Evolutionary conservation across 179 eudicot species (phyloP).

Genomic region (Dionaea muscipula): DNA sequence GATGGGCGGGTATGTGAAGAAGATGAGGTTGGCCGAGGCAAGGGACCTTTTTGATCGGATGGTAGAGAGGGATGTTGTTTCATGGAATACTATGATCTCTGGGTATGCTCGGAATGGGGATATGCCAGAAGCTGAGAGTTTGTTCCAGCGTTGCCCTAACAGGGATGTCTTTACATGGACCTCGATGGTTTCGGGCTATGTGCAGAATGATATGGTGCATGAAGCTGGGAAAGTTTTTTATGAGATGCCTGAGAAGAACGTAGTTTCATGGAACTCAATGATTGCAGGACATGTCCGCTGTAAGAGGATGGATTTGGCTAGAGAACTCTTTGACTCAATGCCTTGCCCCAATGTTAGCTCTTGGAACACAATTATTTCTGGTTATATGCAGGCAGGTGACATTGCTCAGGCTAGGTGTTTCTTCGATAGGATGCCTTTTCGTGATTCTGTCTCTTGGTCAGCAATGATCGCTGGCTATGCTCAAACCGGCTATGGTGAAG

Average conservation of each 20-base stretch:
- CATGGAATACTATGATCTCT: constrained; percentile 50
- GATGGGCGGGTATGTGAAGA: constrained; percentile 44
- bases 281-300: constrained; percentile 55
- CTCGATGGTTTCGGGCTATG: constrained; percentile 55
- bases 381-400: constrained; percentile 40
- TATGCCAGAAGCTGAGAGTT: constrained; percentile 27
- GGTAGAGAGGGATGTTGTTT: constrained; percentile 40
- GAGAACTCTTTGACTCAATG: constrained; percentile 42
- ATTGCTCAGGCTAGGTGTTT: constrained; percentile 37
- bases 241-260: constrained; percentile 52
- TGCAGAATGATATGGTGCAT: constrained; percentile 47
- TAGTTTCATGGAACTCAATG: constrained; percentile 63
- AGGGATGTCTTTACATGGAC: constrained; percentile 70
- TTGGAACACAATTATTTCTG: constrained; percentile 70
- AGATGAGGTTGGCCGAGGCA: constrained; percentile 28
- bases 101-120: constrained; percentile 33
- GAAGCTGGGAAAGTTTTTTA: constrained; percentile 54
- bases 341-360: constrained; percentile 38
- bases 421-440: constrained; percentile 43
- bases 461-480: constrained; percentile 58
- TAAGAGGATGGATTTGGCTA: constrained; percentile 45
- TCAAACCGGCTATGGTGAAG: constrained; percentile 41
- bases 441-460: constrained; percentile 62
- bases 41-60: constrained; percentile 36
- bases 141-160: constrained; percentile 46